Conservation (phyloP, 2,329 filamentous ascomycete species). For the Pseudocercospora musae region DNA sequence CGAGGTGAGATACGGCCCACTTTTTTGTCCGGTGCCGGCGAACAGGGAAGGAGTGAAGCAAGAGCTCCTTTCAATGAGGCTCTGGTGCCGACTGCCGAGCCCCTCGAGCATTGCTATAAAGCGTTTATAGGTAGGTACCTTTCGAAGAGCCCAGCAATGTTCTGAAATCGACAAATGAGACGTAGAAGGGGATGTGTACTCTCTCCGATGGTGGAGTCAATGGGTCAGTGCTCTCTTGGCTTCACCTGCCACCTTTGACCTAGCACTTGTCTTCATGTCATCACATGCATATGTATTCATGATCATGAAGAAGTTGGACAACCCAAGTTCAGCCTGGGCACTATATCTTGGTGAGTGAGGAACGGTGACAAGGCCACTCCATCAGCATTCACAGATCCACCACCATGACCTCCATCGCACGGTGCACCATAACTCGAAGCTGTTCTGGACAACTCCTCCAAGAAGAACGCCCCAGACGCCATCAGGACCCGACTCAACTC, state of each 20-base stretch:
- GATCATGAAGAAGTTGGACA: no score
- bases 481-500: neutral
- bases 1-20: neutral
- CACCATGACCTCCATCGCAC: neutral
- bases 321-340: neutral
- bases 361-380: neutral
- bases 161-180: no score
- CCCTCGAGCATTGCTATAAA: no score
- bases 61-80: no score
- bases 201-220: neutral
- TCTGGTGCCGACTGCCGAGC: no score
- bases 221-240: neutral
- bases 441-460: neutral
- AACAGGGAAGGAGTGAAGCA: neutral
- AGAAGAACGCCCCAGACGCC: neutral
- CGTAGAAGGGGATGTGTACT: no score
- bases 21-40: neutral
- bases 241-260: neutral
- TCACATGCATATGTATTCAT: neutral
- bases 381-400: neutral
- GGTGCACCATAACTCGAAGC: neutral
- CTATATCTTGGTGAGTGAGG: neutral
- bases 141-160: no score
- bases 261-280: neutral
- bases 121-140: no score